A percentile compares a stretch with the other conserved stretches of the same genome.
These are phyloP conservation scores for Ilex aquifolium DNA, from an alignment of 257 asterid genomes.

Conservation along the genomic window DNA sequence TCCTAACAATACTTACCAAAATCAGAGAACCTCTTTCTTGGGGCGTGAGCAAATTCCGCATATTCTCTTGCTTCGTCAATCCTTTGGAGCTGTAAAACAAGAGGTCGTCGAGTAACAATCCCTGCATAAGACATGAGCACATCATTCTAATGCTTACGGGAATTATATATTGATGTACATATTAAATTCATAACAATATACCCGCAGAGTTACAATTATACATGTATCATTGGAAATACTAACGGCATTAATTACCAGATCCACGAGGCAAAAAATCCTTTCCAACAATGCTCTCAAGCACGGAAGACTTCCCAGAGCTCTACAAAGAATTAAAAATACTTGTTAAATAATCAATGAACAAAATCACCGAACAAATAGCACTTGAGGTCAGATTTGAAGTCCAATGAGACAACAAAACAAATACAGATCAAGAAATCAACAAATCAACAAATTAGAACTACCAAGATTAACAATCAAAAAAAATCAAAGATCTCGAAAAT, in stretches of 20 bases:
- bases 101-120: constrained; percentile 77
- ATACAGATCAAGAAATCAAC: no score
- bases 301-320: constrained; percentile 85
- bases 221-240: constrained; percentile 2
- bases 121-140: constrained; percentile 30
- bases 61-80: constrained; percentile 70
- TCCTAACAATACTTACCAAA: constrained; percentile 40
- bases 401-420: background rate
- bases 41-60: constrained; percentile 83
- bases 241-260: constrained; percentile 39
- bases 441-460: no score
- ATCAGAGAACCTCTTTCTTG: constrained; percentile 63
- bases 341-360: background rate
- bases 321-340: constrained; percentile 22
- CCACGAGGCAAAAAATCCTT: constrained; percentile 84
- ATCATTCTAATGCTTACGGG: background rate
- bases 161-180: background rate
- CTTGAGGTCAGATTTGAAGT: background rate
- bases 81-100: constrained; percentile 77
- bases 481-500: background rate
- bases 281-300: constrained; percentile 77
- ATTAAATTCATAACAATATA: background rate
- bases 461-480: background rate
- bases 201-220: background rate
- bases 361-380: background rate